Conservation (phyloP, 805 yeast genomes). For the Phaffomyces opuntiae region DNA sequence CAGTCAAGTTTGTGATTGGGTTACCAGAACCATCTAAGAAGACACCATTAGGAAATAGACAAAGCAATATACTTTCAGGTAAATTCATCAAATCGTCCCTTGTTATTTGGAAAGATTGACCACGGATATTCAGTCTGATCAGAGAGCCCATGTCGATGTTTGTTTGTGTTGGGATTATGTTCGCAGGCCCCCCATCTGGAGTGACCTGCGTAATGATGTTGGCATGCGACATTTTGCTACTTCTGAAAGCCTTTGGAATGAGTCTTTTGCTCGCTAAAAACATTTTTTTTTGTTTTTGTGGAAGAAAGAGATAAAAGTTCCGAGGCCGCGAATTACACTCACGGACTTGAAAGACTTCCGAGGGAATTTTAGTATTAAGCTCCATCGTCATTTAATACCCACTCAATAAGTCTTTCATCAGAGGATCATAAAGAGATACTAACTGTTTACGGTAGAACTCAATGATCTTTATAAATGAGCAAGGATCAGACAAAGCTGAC, state of each 20-base stretch:
- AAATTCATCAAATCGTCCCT: conserved; percentile 85
- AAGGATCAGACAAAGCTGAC: neutral
- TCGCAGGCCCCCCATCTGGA: conserved; percentile 26
- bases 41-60: conserved; percentile 87
- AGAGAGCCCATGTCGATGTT: conserved; percentile 46
- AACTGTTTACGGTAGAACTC: neutral
- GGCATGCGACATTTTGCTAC: conserved; percentile 19
- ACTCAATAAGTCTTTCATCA: too few species aligned
- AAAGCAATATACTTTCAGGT: conserved; percentile 83
- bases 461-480: neutral
- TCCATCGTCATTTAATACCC: too few species aligned
- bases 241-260: neutral
- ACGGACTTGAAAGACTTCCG: too few species aligned
- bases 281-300: neutral
- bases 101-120: conserved; percentile 64
- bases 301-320: neutral
- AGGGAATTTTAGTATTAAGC: too few species aligned
- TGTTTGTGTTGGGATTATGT: conserved; percentile 17
- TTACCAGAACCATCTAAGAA: conserved; percentile 72
- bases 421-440: too few species aligned
- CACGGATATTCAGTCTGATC: conserved; percentile 74
- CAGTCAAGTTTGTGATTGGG: conserved; percentile 71
- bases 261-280: neutral
- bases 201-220: conserved; percentile 68
- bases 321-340: too few species aligned